Evolutionary conservation across 306 rosid species (phyloP), one percentile per base, ranked within the genome.

Genomic region (Gleditsia sinensis): DNA sequence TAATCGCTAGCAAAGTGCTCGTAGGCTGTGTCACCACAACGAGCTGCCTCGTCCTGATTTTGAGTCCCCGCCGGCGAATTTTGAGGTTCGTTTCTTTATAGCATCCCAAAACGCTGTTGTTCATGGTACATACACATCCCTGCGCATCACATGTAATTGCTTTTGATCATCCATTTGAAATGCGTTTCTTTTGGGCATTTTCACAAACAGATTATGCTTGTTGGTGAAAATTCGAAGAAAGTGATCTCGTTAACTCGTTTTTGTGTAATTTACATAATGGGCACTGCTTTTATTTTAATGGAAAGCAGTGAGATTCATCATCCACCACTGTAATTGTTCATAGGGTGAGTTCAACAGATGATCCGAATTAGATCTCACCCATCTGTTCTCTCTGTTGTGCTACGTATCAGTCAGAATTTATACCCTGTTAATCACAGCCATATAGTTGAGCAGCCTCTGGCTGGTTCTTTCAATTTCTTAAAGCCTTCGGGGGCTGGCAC

Each of bases 321-420:
- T 21, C 70, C 6, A 21, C 23, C 12, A 9, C 4, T 67, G 4
- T 1, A 45, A 33, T 45, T 45, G 39, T 42, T 65, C 16, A 24
- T 43, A 25, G 20, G 8, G 17, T 17, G 72, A 67, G 9, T 8
- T 45, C 27, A 10, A 3, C 57, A 8, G 42, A 88, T 88, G 91
- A 75, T 72, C 56, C 85, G 87, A 76, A 37, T 72, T 40, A 78
- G 82, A 51, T 58, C 87, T 32, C 78, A 69, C 9, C 7, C 64
- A 9, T 69, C 83, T 54, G 19, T 79, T 57, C 60, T 69, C 78
- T 75, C 84, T 69, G 68, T 56, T 63, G 40, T 68, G 65, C 62
- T 28, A 48, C 80, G 78, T 33, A 27, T 65, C 30, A 58, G 57
- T 69, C 76, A 69, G 11, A 65, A n/a, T 58, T 62, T 72, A 14